Conservation (phyloP, 371 early-diverging fungal genomes). For the Mucor indicus region DNA sequence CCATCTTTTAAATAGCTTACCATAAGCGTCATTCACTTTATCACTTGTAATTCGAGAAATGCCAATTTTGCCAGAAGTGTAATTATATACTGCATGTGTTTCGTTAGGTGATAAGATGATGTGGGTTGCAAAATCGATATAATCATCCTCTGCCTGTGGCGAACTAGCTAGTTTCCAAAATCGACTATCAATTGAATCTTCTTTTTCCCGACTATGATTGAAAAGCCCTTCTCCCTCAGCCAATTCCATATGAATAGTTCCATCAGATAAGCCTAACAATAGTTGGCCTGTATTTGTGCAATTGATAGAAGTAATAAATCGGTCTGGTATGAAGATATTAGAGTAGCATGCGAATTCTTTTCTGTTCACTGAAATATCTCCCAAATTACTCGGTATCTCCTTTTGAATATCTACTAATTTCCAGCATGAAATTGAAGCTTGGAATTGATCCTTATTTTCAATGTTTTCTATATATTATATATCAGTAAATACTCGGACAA, state of each 20-base stretch:
- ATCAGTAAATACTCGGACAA: background rate
- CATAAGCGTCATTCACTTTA: constrained; percentile 1
- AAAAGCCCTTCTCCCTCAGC: constrained; percentile 1
- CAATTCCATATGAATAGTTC: constrained; percentile 33
- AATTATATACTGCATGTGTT: constrained; percentile 36
- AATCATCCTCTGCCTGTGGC: background rate
- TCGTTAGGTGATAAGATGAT: constrained; percentile 36
- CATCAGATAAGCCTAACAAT: constrained; percentile 41
- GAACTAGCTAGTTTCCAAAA: constrained; percentile 25
- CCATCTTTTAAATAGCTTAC: background rate
- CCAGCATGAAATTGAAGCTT: constrained; percentile 16
- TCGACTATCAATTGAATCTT: constrained; percentile 4
- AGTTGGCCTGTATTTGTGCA: constrained; percentile 13
- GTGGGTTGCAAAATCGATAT: constrained; percentile 28
- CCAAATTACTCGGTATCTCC: constrained; percentile 9
- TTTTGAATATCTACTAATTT: constrained; percentile 11
- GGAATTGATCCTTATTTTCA: constrained; percentile 2
- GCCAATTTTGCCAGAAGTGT: constrained; percentile 27
- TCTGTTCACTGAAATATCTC: constrained; percentile 1
- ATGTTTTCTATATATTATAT: background rate
- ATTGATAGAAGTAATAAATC: constrained; percentile 31
- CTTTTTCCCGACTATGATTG: background rate
- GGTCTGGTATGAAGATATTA: constrained; percentile 9
- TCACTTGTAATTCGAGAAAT: constrained; percentile 26
- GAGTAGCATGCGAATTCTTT: constrained; percentile 6